Evolutionary conservation across 225 moss, liverwort and hornwort species (phyloP).

Genomic region (Polytrichum formosum): DNA sequence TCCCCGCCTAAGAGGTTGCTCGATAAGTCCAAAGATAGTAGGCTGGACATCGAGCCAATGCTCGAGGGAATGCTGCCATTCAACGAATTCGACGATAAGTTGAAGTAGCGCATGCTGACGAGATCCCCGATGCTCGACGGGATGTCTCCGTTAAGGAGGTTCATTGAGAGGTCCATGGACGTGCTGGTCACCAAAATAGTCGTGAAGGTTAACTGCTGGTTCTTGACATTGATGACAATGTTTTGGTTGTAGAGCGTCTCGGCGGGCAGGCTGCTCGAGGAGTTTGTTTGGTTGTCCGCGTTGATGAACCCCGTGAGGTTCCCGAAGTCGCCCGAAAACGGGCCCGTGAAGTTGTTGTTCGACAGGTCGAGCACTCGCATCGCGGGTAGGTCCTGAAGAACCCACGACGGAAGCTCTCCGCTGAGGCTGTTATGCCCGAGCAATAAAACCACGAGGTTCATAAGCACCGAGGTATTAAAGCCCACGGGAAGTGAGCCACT

Average conservation of each 20-base stretch:
- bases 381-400: conserved; percentile 21
- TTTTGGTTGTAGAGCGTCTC: conserved; percentile 16
- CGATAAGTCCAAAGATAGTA: conserved; percentile 28
- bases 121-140: conserved; percentile 10
- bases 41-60: conserved; percentile 15
- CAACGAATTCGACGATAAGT: conserved; percentile 38
- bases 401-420: conserved; percentile 19
- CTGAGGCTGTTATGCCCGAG: conserved; percentile 19
- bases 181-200: conserved; percentile 23
- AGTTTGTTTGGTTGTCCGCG: not conserved
- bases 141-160: conserved; percentile 22
- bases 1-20: conserved; percentile 6
- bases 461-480: conserved; percentile 22
- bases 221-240: conserved; percentile 19
- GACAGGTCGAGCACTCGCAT: conserved; percentile 32
- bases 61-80: conserved; percentile 26
- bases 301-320: conserved; percentile 20
- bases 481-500: conserved; percentile 26
- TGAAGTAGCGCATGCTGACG: conserved; percentile 21
- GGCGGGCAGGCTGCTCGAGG: not conserved
- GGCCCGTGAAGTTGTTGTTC: conserved; percentile 18
- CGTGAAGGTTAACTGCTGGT: conserved; percentile 15
- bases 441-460: conserved; percentile 26
- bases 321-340: conserved; percentile 18
- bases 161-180: conserved; percentile 21